These are phyloP conservation scores for Amoeboradix gromovi DNA, from an alignment of 371 early-diverging fungal species.

Conservation along the genomic window DNA sequence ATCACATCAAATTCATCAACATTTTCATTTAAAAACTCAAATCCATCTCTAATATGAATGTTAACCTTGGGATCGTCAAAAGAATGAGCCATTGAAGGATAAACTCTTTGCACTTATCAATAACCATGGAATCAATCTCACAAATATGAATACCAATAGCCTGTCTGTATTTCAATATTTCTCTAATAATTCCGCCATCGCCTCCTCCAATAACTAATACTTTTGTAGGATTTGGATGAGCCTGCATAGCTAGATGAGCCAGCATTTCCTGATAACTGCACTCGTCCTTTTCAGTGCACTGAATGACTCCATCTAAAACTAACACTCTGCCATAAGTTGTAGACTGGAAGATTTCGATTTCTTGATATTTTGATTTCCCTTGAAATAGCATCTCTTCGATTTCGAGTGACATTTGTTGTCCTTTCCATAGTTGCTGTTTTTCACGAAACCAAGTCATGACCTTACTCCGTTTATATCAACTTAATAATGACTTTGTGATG, in stretches of 20 bases:
- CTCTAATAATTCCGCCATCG: constrained; percentile 89
- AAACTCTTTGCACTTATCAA: constrained; percentile 57
- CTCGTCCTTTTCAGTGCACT: constrained; percentile 86
- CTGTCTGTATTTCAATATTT: constrained; percentile 71
- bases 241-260: constrained; percentile 68
- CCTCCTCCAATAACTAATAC: constrained; percentile 93
- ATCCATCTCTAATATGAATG: constrained; percentile 75
- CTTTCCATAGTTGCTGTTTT: constrained; percentile 73
- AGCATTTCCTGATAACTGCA: constrained; percentile 88
- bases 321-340: constrained; percentile 75
- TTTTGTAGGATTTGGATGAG: constrained; percentile 77
- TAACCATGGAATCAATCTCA: constrained; percentile 86
- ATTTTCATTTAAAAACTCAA: constrained; percentile 61
- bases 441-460: constrained; percentile 68
- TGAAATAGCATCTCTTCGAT: constrained; percentile 70
- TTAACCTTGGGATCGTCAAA: constrained; percentile 76
- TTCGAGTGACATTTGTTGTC: constrained; percentile 79
- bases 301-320: constrained; percentile 84
- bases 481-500: no score
- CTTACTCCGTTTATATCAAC: no score
- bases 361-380: constrained; percentile 73
- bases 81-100: constrained; percentile 74
- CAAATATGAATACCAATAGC: constrained; percentile 66
- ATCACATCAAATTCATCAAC: constrained; percentile 65
- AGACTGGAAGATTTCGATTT: constrained; percentile 80